phyloP scores from a whole-genome alignment of 2,329 filamentous ascomycete genomes.

The Triangularia verruculosa region DNA sequence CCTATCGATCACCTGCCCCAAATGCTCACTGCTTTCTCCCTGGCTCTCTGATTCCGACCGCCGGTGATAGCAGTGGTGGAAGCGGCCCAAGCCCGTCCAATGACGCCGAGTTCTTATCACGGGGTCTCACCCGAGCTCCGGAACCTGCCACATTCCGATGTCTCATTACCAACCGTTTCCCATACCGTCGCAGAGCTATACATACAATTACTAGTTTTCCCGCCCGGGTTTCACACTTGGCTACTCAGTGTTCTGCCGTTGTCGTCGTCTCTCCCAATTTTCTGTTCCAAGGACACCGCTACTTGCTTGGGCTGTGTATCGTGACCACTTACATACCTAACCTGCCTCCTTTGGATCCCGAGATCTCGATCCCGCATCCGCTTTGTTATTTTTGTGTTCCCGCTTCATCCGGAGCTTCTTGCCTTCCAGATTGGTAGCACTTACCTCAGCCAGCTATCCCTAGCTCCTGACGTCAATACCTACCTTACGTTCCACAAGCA shows the following conservation, averaged over 20 bases:
- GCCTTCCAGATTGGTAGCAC: not conserved
- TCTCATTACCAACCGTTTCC: not conserved
- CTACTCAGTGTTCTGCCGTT: constrained; percentile 3
- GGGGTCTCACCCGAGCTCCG: constrained; percentile 20
- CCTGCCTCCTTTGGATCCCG: not conserved
- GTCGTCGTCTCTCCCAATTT: not conserved
- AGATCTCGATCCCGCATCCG: not conserved
- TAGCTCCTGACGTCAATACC: not conserved
- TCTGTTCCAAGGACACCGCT: not conserved
- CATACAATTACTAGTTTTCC: not conserved
- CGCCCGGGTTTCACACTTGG: constrained; percentile 7
- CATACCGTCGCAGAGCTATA: not conserved
- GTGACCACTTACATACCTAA: not conserved
- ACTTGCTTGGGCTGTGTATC: not conserved
- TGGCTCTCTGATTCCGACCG: constrained; percentile 16
- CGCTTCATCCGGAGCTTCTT: not conserved
- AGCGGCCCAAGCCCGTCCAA: constrained; percentile 12
- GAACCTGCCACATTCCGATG: constrained; percentile 19
- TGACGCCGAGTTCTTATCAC: constrained; percentile 22
- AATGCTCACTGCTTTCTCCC: constrained; percentile 10
- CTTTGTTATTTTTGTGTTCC: not conserved
- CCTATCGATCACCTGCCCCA: constrained; percentile 28
- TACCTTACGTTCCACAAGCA: constrained; percentile 11
- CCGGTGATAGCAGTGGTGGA: constrained; percentile 16
- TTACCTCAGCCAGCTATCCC: no score